These are phyloP conservation scores for Paramarasmius palmivorus DNA, from an alignment of 1,284 basidiomycete genomes.

Conservation along the genomic window DNA sequence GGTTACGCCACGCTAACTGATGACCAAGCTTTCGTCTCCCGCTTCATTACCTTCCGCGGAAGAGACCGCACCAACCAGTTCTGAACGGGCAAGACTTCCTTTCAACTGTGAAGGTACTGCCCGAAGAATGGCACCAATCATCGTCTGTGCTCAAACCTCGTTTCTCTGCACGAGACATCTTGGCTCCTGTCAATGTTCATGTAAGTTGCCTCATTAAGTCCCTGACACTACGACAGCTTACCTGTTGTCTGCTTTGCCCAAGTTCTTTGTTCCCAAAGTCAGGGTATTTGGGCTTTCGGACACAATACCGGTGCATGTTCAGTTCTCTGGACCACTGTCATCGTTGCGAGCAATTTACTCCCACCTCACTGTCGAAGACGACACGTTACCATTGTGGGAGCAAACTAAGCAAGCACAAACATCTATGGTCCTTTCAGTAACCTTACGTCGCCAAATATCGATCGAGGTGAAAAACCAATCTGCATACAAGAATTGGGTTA, in stretches of 20 bases:
- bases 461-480: conserved; percentile 15
- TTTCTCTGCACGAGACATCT: not conserved
- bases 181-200: not conserved
- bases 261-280: conserved; percentile 25
- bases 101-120: conserved; percentile 8
- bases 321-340: conserved; percentile 21
- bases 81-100: not conserved
- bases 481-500: conserved; percentile 13
- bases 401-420: conserved; percentile 1
- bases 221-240: not conserved
- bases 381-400: not conserved
- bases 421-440: conserved; percentile 13
- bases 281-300: conserved; percentile 26
- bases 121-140: conserved; percentile 13
- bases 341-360: conserved; percentile 23
- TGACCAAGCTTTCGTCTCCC: conserved; percentile 6
- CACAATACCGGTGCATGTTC: conserved; percentile 27
- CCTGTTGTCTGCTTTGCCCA: not conserved
- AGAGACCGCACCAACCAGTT: conserved; percentile 11
- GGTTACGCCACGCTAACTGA: not conserved
- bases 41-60: conserved; percentile 9
- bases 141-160: conserved; percentile 5
- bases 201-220: not conserved
- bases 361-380: not conserved
- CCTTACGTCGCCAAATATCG: conserved; percentile 18